Evolutionary conservation across 2,329 filamentous ascomycete species (phyloP).

Genomic region (Raffaelea albimanens): DNA sequence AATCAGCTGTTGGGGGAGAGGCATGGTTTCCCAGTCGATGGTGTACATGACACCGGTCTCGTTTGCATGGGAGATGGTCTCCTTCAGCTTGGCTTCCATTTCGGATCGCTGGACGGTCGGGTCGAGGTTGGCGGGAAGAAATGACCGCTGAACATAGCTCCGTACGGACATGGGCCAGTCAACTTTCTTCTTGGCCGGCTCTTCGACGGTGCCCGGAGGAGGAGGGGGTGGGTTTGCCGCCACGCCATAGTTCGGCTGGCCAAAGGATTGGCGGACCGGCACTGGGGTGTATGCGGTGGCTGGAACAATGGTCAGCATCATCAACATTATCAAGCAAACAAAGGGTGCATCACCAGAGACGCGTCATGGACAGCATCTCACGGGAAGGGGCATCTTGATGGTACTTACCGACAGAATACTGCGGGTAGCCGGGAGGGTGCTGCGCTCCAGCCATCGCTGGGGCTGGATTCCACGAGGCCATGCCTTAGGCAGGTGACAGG

Average conservation of each 20-base stretch:
- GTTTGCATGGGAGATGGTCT: slow-evolving; percentile 74
- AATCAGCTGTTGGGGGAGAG: slow-evolving; percentile 77
- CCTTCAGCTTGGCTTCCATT: slow-evolving; percentile 76
- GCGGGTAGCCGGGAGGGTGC: slow-evolving; percentile 13
- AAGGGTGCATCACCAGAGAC: too few relatives aligned
- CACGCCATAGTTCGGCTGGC: slow-evolving; percentile 17
- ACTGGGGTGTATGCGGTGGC: slow-evolving; percentile 34
- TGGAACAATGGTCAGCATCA: slow-evolving; percentile 9
- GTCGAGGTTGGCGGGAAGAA: slow-evolving; percentile 63
- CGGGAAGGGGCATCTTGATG: not conserved
- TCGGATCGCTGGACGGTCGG: slow-evolving; percentile 54
- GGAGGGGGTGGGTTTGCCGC: slow-evolving; percentile 16
- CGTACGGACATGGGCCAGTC: slow-evolving; percentile 79
- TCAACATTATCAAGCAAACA: not conserved
- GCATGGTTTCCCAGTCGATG: slow-evolving; percentile 75
- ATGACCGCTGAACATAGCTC: slow-evolving; percentile 81
- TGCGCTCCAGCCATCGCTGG: slow-evolving; percentile 15
- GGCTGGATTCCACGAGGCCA: slow-evolving; percentile 11
- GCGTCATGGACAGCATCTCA: too few relatives aligned
- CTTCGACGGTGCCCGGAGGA: not conserved
- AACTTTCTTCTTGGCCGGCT: slow-evolving; percentile 43
- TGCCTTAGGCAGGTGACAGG: too few relatives aligned
- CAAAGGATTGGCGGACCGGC: slow-evolving; percentile 29
- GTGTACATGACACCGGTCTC: slow-evolving; percentile 61
- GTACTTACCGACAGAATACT: slow-evolving; percentile 10